Conservation (phyloP, 2,329 filamentous ascomycete species). For the Beauveria australis region DNA sequence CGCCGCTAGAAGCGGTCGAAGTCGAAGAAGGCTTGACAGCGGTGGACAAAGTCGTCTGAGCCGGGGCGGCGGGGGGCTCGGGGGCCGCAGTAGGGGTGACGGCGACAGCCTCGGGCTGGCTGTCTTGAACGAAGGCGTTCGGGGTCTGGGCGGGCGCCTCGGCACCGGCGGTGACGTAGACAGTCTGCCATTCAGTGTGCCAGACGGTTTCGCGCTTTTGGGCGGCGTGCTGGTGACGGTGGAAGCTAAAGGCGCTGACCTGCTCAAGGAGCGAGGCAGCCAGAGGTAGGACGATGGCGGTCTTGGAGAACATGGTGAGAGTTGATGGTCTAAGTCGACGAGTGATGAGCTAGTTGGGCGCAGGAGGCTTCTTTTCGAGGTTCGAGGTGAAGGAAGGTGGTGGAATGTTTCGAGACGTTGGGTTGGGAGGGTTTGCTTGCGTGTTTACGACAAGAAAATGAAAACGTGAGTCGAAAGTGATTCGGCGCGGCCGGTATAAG, state of each 20-base stretch:
- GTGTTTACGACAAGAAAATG: not conserved
- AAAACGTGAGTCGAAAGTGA: conserved; percentile 2
- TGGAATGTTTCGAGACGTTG: not conserved
- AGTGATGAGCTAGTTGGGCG: not conserved
- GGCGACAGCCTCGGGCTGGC: conserved; percentile 10
- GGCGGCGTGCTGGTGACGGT: conserved; percentile 32
- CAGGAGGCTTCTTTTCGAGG: not conserved
- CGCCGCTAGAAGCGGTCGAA: conserved; percentile 1
- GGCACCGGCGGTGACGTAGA: conserved; percentile 31
- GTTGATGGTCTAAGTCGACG: not conserved
- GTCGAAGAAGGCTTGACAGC: conserved; percentile 15
- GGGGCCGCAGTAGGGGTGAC: conserved; percentile 7
- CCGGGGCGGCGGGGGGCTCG: conserved; percentile 13
- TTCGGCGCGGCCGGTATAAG: conserved; percentile 28
- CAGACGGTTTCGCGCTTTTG: conserved; percentile 26
- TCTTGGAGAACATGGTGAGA: conserved; percentile 34
- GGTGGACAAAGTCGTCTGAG: conserved; percentile 18
- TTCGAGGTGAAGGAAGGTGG: conserved; percentile 1
- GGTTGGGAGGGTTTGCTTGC: not conserved
- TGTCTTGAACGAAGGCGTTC: conserved; percentile 9
- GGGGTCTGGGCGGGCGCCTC: conserved; percentile 21
- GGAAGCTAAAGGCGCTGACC: conserved; percentile 33
- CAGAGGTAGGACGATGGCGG: conserved; percentile 31
- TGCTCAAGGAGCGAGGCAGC: conserved; percentile 36
- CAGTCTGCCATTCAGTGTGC: conserved; percentile 24